Evolutionary conservation across 768 basidiomycete species (phyloP).

Genomic region (Panaeolus cyanescens): DNA sequence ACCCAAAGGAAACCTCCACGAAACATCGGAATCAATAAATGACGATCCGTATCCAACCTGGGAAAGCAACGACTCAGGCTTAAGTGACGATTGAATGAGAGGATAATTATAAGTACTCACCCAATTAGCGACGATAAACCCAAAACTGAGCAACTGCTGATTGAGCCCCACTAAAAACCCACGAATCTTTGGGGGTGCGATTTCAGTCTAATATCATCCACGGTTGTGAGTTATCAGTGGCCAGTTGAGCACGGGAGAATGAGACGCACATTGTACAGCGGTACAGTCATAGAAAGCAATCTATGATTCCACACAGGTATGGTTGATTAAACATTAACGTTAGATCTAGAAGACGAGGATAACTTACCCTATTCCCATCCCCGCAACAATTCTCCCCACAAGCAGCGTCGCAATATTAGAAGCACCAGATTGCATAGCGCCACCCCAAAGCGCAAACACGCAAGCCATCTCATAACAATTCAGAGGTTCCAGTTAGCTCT

Average conservation of each 20-base stretch:
- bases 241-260: neutral
- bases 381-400: conserved; percentile 57
- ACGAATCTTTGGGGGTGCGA: conserved; percentile 62
- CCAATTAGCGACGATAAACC: conserved; percentile 66
- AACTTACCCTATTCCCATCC: conserved; percentile 56
- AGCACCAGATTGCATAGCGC: conserved; percentile 63
- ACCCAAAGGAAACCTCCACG: conserved; percentile 57
- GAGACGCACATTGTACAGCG: conserved; percentile 50
- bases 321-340: too few species aligned
- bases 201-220: conserved; percentile 48
- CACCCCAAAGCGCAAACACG: conserved; percentile 52
- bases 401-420: conserved; percentile 56
- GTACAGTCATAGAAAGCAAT: conserved; percentile 56
- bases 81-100: neutral
- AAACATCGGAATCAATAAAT: conserved; percentile 46
- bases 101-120: conserved; percentile 19
- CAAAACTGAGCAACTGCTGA: conserved; percentile 63
- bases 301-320: too few species aligned
- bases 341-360: too few species aligned
- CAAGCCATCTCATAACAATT: conserved; percentile 48
- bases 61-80: neutral
- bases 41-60: conserved; percentile 61
- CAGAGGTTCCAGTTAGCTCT: too few species aligned
- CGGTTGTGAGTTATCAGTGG: neutral
- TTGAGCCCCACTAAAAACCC: conserved; percentile 65